phyloP scores from a whole-genome alignment of 2,329 filamentous ascomycete genomes.

The Alternaria triticina region DNA sequence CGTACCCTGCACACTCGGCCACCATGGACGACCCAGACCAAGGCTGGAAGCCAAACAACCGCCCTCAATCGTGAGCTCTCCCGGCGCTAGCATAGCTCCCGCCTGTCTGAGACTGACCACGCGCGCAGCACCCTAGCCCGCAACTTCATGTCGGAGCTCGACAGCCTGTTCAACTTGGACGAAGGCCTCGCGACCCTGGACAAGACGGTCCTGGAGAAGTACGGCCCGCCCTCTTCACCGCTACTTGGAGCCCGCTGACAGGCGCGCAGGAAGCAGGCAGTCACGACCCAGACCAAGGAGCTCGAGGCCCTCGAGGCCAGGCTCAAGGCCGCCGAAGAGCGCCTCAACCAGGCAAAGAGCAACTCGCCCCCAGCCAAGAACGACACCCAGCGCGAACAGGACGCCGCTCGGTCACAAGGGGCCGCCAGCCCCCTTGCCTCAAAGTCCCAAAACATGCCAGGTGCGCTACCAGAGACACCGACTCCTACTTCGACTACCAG shows the following conservation, averaged over 20 bases:
- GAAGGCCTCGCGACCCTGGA: conserved; percentile 76
- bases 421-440: conserved; percentile 34
- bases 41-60: conserved; percentile 80
- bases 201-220: conserved; percentile 83
- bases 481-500: conserved; percentile 41
- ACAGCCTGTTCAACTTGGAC: conserved; percentile 89
- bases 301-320: conserved; percentile 85
- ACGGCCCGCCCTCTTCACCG: conserved; percentile 44
- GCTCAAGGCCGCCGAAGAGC: conserved; percentile 83
- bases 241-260: conserved; percentile 12
- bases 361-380: conserved; percentile 40
- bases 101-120: conserved; percentile 28
- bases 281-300: conserved; percentile 76
- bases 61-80: conserved; percentile 78
- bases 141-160: conserved; percentile 84
- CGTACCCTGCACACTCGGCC: conserved; percentile 20
- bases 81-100: conserved; percentile 30
- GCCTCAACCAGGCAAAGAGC: conserved; percentile 58
- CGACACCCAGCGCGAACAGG: conserved; percentile 36
- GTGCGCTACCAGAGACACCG: conserved; percentile 39
- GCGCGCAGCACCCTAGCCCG: conserved; percentile 78
- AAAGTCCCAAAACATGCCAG: conserved; percentile 33
- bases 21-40: conserved; percentile 62
- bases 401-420: conserved; percentile 37
- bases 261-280: conserved; percentile 73